These are phyloP conservation scores for Colletotrichum sp. DNA, from an alignment of 2,329 filamentous ascomycete genomes.

Conservation along the genomic window DNA sequence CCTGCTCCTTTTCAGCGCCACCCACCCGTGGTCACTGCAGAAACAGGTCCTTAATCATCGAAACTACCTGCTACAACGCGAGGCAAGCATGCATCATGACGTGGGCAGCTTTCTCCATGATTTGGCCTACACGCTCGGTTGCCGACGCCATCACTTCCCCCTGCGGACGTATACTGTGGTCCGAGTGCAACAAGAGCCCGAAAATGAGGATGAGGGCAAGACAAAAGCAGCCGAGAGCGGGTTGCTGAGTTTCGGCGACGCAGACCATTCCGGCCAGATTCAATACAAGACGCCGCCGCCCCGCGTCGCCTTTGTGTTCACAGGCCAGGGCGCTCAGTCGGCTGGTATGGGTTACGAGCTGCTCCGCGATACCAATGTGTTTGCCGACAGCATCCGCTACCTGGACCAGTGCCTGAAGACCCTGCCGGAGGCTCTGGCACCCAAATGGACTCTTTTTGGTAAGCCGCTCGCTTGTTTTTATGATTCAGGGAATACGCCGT, in stretches of 20 bases:
- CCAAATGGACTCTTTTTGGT: not conserved
- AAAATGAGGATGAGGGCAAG: not conserved
- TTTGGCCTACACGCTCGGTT: slow-evolving; percentile 21
- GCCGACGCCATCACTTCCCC: slow-evolving; percentile 16
- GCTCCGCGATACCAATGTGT: slow-evolving; percentile 2
- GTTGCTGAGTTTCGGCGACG: not conserved
- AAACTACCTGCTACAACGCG: not conserved
- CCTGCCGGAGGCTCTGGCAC: not conserved
- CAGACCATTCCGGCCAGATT: slow-evolving; percentile 22
- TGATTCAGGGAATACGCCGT: not conserved
- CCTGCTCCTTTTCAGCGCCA: not conserved
- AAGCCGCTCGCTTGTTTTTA: not conserved
- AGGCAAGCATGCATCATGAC: not conserved
- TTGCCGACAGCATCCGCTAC: slow-evolving; percentile 8
- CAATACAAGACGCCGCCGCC: slow-evolving; percentile 28
- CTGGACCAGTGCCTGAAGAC: not conserved
- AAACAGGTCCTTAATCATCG: not conserved
- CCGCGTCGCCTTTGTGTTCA: slow-evolving; percentile 34
- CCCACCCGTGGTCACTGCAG: not conserved
- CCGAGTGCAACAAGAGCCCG: not conserved
- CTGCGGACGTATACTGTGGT: slow-evolving; percentile 16
- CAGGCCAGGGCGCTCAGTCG: slow-evolving; percentile 51
- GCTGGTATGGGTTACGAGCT: slow-evolving; percentile 41
- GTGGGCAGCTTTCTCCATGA: slow-evolving; percentile 16
- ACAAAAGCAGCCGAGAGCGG: not conserved